These are phyloP conservation scores for Picea abies DNA, from an alignment of 83 land plant species.

Conservation along the genomic window DNA sequence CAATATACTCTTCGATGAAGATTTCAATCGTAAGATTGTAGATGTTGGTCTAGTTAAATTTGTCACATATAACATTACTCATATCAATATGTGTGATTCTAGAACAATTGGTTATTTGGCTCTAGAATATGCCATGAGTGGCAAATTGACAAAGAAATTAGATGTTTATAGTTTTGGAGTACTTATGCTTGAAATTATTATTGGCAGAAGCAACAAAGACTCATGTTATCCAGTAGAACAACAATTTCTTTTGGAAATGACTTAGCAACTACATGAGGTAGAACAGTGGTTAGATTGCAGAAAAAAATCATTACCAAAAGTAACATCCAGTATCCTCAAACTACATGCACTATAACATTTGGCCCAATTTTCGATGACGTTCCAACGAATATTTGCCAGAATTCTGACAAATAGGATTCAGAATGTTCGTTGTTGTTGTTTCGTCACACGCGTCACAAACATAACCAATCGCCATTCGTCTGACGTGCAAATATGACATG, in stretches of 20 bases:
- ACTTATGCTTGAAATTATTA: slow-evolving; percentile 29
- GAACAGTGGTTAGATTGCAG: no score
- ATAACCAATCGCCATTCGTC: no score
- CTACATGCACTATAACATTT: no score
- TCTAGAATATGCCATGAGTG: slow-evolving; percentile 36
- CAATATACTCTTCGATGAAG: slow-evolving; percentile 49
- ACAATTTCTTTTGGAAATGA: slow-evolving; percentile 24
- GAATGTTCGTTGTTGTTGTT: no score
- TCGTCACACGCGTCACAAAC: no score
- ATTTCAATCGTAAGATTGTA: slow-evolving; percentile 55
- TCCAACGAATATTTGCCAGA: no score
- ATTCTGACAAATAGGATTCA: no score
- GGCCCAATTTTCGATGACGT: no score
- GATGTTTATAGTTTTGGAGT: slow-evolving; percentile 34
- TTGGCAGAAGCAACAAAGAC: slow-evolving; percentile 22
- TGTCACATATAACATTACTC: slow-evolving; percentile 52
- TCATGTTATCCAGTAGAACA: slow-evolving; percentile 14
- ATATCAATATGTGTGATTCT: slow-evolving; percentile 56
- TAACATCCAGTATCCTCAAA: no score
- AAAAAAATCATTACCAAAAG: no score
- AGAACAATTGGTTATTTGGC: slow-evolving; percentile 59
- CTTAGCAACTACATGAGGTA: no score
- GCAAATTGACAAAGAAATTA: slow-evolving; percentile 26
- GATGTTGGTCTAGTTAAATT: slow-evolving; percentile 76
- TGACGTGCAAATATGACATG: no score